Conservation (phyloP, 2,329 filamentous ascomycete species). For the Colletotrichum siamense region DNA sequence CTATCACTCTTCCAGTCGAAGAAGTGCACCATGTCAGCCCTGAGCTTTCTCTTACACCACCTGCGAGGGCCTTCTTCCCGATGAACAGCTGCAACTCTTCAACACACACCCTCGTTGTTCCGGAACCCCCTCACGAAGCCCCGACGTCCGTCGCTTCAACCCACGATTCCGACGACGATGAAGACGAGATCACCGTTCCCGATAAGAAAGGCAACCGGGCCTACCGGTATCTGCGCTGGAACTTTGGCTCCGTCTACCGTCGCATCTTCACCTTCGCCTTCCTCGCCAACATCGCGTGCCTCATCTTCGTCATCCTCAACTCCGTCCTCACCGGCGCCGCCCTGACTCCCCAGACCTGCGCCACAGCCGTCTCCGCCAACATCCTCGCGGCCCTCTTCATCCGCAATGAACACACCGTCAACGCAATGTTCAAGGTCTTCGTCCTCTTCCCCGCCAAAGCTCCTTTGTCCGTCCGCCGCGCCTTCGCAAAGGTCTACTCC, state of each 20-base stretch:
- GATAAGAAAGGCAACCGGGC: conserved; percentile 43
- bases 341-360: conserved; percentile 16
- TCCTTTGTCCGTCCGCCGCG: conserved; percentile 53
- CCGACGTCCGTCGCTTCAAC: not conserved
- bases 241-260: conserved; percentile 59
- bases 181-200: conserved; percentile 37
- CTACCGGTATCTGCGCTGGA: conserved; percentile 44
- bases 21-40: not conserved
- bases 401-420: conserved; percentile 59
- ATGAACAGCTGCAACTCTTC: conserved; percentile 4
- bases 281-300: conserved; percentile 54
- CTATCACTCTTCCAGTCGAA: conserved; percentile 2
- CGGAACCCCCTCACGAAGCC: not conserved
- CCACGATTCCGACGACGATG: conserved; percentile 11
- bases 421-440: conserved; percentile 49
- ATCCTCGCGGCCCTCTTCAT: conserved; percentile 55
- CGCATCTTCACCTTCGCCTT: conserved; percentile 60
- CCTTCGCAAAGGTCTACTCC: conserved; percentile 57
- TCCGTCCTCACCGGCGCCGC: conserved; percentile 18
- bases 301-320: conserved; percentile 41
- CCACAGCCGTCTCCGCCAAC: conserved; percentile 47
- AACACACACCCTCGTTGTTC: conserved; percentile 3
- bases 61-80: not conserved
- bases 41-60: not conserved
- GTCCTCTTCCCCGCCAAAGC: conserved; percentile 50